These are phyloP conservation scores for Carex kokanica DNA, from an alignment of 176 grass and related monocot genomes.

Conservation along the genomic window DNA sequence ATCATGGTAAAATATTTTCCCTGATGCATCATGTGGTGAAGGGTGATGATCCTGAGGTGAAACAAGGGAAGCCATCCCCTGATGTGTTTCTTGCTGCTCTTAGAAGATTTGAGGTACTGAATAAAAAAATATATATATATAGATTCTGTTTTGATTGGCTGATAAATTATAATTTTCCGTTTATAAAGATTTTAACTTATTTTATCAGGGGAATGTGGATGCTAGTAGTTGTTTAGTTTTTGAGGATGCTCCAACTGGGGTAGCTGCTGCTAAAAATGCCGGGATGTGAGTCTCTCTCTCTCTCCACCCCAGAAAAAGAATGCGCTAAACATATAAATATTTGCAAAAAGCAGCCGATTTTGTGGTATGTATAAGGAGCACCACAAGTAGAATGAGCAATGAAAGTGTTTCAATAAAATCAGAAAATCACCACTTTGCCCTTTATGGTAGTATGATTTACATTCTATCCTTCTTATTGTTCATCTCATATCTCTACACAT, in stretches of 20 bases:
- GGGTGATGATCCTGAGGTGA: slow-evolving; percentile 87
- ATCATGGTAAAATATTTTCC: slow-evolving; percentile 72
- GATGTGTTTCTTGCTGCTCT: slow-evolving; percentile 88
- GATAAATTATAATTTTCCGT: slow-evolving; percentile 4
- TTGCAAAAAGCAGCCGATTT: not conserved
- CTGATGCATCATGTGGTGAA: slow-evolving; percentile 86
- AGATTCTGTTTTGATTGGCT: not conserved
- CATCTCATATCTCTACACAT: not conserved
- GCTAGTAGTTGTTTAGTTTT: slow-evolving; percentile 74
- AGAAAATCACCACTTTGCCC: not conserved
- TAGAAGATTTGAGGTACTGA: slow-evolving; percentile 66
- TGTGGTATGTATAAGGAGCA: not conserved
- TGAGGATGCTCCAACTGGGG: slow-evolving; percentile 86
- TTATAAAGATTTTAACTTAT: slow-evolving; percentile 11
- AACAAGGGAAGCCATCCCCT: slow-evolving; percentile 83
- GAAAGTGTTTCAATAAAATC: not conserved
- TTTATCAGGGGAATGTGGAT: slow-evolving; percentile 51
- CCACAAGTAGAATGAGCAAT: not conserved
- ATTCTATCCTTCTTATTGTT: not conserved
- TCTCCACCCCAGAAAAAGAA: not conserved
- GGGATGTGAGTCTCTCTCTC: slow-evolving; percentile 57
- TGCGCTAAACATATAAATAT: not conserved
- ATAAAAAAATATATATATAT: not conserved
- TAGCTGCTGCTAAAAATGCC: slow-evolving; percentile 85
- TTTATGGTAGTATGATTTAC: not conserved